These are phyloP conservation scores for Hypoxylon intermedium DNA, from an alignment of 495 filamentous ascomycete species.

Conservation along the genomic window DNA sequence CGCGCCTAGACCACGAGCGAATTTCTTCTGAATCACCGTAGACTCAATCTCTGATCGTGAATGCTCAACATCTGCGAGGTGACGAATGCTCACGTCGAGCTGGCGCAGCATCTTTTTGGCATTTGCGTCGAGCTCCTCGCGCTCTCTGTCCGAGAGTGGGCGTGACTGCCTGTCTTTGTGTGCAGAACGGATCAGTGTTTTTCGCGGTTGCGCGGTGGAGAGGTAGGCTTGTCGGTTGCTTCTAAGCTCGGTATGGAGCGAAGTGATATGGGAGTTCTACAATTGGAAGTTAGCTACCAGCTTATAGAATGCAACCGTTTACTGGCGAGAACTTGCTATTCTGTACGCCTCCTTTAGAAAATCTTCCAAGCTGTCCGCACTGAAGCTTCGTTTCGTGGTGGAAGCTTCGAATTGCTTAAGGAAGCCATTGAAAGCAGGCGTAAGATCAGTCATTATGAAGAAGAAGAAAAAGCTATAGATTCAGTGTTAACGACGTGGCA, in stretches of 20 bases:
- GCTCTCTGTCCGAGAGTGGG: conserved; percentile 70
- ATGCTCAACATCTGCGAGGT: conserved; percentile 80
- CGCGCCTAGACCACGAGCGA: conserved; percentile 63
- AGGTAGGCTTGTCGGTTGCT: conserved; percentile 90
- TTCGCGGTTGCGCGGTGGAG: conserved; percentile 66
- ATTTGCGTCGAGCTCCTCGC: conserved; percentile 82
- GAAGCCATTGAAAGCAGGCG: conserved; percentile 71
- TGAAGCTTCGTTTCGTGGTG: conserved; percentile 53
- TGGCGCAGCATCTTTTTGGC: conserved; percentile 83
- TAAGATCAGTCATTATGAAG: conserved; percentile 70
- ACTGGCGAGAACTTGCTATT: conserved; percentile 67
- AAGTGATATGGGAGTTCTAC: conserved; percentile 84
- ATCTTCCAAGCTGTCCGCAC: conserved; percentile 68
- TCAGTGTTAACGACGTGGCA: too few species aligned
- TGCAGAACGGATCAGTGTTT: conserved; percentile 49
- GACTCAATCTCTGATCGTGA: conserved; percentile 76
- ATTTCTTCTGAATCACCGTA: conserved; percentile 71
- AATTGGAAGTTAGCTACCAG: conserved; percentile 17
- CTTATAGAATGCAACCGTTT: conserved; percentile 7
- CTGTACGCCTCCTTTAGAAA: conserved; percentile 95
- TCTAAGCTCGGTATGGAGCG: conserved; percentile 77
- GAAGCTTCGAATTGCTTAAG: conserved; percentile 64
- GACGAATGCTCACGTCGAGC: conserved; percentile 76
- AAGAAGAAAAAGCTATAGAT: not conserved
- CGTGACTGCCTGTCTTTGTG: conserved; percentile 45